Conservation (phyloP, 2,329 filamentous ascomycete species). For the Talaromyces sp. region DNA sequence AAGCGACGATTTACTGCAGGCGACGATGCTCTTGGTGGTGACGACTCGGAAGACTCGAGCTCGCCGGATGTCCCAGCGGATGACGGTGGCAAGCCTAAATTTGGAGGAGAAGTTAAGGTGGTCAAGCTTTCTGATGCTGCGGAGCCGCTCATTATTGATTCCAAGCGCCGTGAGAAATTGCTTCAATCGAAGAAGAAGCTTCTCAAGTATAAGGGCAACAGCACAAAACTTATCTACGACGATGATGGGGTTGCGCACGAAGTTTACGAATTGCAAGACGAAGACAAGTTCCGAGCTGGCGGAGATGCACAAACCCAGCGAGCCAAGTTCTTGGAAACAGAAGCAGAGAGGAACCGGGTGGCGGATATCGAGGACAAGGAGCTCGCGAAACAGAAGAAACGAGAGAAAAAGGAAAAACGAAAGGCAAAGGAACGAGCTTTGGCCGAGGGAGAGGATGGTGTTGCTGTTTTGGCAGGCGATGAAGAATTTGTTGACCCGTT, state of each 20-base stretch:
- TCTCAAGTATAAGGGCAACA: constrained; percentile 82
- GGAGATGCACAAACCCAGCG: constrained; percentile 76
- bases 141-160: constrained; percentile 79
- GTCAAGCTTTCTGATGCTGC: constrained; percentile 54
- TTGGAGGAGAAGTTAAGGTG: constrained; percentile 28
- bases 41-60: constrained; percentile 1
- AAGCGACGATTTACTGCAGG: constrained; percentile 80
- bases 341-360: constrained; percentile 66
- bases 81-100: neutral
- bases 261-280: constrained; percentile 82
- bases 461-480: constrained; percentile 32
- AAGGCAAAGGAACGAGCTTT: constrained; percentile 40
- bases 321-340: constrained; percentile 71
- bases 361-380: constrained; percentile 83
- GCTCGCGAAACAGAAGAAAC: constrained; percentile 69
- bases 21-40: constrained; percentile 54
- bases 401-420: constrained; percentile 48
- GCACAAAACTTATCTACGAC: constrained; percentile 83
- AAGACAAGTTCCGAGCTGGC: constrained; percentile 71
- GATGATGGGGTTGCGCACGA: constrained; percentile 83
- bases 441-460: constrained; percentile 31
- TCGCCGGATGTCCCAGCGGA: constrained; percentile 36
- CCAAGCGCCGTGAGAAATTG: constrained; percentile 92
- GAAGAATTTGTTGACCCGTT: constrained; percentile 18
- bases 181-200: constrained; percentile 92